These are phyloP conservation scores for Geum urbanum DNA, from an alignment of 306 rosid species.

Conservation along the genomic window DNA sequence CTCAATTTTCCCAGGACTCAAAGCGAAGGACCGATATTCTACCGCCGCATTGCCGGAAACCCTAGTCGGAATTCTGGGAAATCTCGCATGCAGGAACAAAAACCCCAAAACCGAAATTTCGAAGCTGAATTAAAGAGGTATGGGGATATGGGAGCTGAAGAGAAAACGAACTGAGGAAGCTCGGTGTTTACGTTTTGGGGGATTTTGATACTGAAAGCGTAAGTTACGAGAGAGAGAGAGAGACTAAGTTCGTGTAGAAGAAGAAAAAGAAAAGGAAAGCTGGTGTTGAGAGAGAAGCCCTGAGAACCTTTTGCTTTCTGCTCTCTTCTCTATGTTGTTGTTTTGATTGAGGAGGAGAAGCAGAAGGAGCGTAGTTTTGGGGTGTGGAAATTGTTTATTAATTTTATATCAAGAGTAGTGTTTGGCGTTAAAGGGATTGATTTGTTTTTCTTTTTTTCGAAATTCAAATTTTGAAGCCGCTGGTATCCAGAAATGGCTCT, in stretches of 20 bases:
- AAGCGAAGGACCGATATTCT: background rate
- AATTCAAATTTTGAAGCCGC: slow-evolving; percentile 42
- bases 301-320: background rate
- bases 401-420: background rate
- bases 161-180: slow-evolving; percentile 33
- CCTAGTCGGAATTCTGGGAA: slow-evolving; percentile 25
- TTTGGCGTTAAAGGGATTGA: slow-evolving; percentile 20
- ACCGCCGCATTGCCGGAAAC: slow-evolving; percentile 30
- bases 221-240: slow-evolving; percentile 23
- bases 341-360: too few species aligned
- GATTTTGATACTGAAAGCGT: slow-evolving; percentile 39
- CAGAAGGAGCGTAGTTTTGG: slow-evolving; percentile 1
- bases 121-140: background rate
- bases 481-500: slow-evolving; percentile 24
- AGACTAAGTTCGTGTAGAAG: slow-evolving; percentile 42
- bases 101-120: background rate
- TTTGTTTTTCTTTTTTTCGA: slow-evolving; percentile 3
- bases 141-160: background rate
- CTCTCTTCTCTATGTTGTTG: background rate
- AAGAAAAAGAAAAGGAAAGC: slow-evolving; percentile 11
- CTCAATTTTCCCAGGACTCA: slow-evolving; percentile 22
- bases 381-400: background rate
- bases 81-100: slow-evolving; percentile 8
- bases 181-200: slow-evolving; percentile 26
- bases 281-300: background rate